Evolutionary conservation across 140 eudicot species (phyloP).

Genomic region (Flaveria floridana): DNA sequence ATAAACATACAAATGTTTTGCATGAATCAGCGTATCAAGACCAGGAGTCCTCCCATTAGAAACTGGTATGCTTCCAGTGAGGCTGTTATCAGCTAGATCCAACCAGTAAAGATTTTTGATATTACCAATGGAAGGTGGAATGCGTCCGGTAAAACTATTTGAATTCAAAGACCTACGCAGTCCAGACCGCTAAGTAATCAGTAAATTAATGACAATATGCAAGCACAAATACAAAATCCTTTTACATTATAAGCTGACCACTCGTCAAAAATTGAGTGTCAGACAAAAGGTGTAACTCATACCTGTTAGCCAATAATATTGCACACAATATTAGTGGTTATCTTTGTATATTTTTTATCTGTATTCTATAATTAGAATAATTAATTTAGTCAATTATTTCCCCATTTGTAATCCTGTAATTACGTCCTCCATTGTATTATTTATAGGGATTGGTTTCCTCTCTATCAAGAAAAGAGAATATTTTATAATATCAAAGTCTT

Average conservation of each 20-base stretch:
- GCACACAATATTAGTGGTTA: too few relatives aligned
- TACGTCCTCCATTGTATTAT: too few relatives aligned
- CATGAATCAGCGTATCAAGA: conserved; percentile 66
- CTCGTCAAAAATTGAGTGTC: background rate
- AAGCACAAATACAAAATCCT: too few relatives aligned
- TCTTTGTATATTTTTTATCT: too few relatives aligned
- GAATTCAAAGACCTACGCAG: conserved; percentile 69
- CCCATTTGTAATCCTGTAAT: too few relatives aligned
- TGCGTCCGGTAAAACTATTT: conserved; percentile 60
- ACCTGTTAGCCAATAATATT: too few relatives aligned
- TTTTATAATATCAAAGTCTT: too few relatives aligned
- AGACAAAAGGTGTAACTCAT: background rate
- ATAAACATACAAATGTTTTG: conserved; percentile 74
- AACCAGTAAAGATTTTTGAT: conserved; percentile 64
- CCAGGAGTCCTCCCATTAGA: conserved; percentile 66
- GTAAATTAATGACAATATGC: background rate
- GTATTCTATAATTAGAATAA: too few relatives aligned
- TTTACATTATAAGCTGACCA: background rate
- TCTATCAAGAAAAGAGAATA: too few relatives aligned
- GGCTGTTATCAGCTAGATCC: conserved; percentile 72
- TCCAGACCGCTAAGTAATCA: conserved; percentile 1
- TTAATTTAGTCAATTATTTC: too few relatives aligned
- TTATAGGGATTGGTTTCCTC: too few relatives aligned
- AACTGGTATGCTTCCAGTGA: conserved; percentile 67
- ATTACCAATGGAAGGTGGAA: conserved; percentile 76